These are phyloP conservation scores for Saccharum officinarum DNA, from an alignment of 176 grass and related monocot genomes.

Conservation along the genomic window DNA sequence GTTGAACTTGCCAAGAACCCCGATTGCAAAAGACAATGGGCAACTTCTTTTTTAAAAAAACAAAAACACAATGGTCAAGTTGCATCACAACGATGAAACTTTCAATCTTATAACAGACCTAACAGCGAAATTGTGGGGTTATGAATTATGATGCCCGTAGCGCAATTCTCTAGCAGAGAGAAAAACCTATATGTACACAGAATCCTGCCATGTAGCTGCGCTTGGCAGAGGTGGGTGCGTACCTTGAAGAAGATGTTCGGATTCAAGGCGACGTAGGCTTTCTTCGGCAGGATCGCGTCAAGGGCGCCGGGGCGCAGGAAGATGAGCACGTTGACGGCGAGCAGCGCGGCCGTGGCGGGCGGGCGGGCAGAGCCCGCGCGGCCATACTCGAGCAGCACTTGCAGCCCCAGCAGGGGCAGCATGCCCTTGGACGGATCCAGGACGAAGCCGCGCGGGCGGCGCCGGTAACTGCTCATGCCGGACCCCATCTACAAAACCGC, in stretches of 20 bases:
- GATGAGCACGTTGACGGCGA: conserved; percentile 70
- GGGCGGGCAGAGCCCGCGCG: conserved; percentile 49
- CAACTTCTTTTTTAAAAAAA: too few species aligned
- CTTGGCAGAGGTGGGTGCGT: background rate
- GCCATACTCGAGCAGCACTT: conserved; percentile 67
- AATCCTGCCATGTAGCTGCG: background rate
- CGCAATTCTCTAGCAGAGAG: background rate
- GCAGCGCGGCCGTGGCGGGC: conserved; percentile 73
- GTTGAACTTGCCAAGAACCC: background rate
- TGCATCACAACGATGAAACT: background rate
- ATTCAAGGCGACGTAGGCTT: conserved; percentile 53
- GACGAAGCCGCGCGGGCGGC: background rate
- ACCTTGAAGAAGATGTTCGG: conserved; percentile 77
- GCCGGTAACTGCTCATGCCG: conserved; percentile 35
- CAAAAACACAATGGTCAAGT: background rate
- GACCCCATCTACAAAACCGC: conserved; percentile 26
- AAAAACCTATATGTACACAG: background rate
- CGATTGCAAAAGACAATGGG: too few species aligned
- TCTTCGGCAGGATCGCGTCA: conserved; percentile 57
- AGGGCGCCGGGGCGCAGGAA: conserved; percentile 75
- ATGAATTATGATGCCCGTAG: background rate
- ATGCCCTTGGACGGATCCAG: conserved; percentile 31
- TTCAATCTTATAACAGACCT: too few species aligned
- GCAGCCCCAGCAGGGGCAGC: conserved; percentile 68
- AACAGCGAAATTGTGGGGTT: background rate